Conservation (phyloP, 1,284 basidiomycete genomes). For the Ustilago hordei region DNA sequence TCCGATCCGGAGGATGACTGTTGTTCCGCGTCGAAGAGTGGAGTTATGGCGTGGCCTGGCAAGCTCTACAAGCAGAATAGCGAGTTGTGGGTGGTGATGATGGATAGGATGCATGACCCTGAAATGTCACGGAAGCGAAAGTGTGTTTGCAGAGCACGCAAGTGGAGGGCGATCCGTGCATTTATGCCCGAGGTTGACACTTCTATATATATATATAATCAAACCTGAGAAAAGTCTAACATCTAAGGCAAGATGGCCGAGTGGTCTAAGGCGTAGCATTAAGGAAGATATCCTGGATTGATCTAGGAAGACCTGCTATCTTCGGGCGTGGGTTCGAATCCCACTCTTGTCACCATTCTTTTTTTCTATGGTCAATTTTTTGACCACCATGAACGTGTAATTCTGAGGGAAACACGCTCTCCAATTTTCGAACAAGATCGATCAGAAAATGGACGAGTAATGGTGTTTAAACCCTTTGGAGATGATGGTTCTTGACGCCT, state of each 20-base stretch:
- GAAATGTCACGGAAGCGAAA: not conserved
- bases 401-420: too few relatives aligned
- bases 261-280: conserved; percentile 60
- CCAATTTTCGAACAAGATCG: too few relatives aligned
- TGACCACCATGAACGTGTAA: not conserved
- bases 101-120: not conserved
- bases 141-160: conserved; percentile 2
- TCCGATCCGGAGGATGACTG: too few relatives aligned
- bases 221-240: too few relatives aligned
- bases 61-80: not conserved
- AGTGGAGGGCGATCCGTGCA: conserved; percentile 32
- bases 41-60: not conserved
- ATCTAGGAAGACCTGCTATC: conserved; percentile 43
- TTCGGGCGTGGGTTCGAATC: conserved; percentile 70
- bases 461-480: too few relatives aligned
- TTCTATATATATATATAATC: too few relatives aligned
- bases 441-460: too few relatives aligned
- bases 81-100: not conserved
- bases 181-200: too few relatives aligned
- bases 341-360: conserved; percentile 64
- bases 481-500: too few relatives aligned
- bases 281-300: conserved; percentile 43
- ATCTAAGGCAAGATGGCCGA: conserved; percentile 49
- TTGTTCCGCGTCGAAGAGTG: not conserved
- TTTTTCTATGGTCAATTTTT: conserved; percentile 11